A percentile compares a stretch with the other conserved stretches of the same genome.
These are phyloP conservation scores for Ulota crispa DNA, from an alignment of 225 moss, liverwort and hornwort genomes.

Conservation along the genomic window DNA sequence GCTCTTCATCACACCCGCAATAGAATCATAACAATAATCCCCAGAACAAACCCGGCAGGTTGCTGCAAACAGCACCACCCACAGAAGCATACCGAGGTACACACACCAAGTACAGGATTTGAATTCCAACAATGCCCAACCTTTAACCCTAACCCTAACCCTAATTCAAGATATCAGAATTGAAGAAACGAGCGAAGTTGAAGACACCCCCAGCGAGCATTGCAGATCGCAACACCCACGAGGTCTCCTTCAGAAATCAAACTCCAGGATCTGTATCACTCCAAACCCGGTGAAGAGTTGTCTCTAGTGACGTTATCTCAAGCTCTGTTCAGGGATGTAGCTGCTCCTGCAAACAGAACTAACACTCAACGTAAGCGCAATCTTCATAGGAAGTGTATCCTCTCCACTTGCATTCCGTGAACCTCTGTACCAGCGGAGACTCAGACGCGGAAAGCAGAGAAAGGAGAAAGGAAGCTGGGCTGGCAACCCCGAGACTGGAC, in stretches of 20 bases:
- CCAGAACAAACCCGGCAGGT: fast-evolving
- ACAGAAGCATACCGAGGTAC: not conserved
- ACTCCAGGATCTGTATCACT: not conserved
- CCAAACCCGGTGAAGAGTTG: not conserved
- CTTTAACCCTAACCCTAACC: not conserved
- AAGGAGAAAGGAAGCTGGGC: not conserved
- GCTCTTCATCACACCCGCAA: not conserved
- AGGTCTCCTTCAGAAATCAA: not conserved
- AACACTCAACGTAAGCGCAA: not conserved
- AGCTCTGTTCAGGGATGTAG: not conserved
- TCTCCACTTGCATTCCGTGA: not conserved
- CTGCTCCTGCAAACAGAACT: not conserved
- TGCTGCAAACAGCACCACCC: not conserved
- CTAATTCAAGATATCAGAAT: not conserved
- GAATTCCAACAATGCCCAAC: not conserved
- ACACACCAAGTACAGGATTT: not conserved
- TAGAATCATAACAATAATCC: not conserved
- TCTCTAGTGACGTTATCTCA: too few species aligned
- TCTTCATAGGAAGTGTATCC: not conserved
- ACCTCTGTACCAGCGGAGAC: not conserved
- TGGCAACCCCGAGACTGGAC: not conserved
- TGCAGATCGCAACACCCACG: not conserved
- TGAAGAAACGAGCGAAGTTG: not conserved
- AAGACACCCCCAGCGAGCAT: fast-evolving
- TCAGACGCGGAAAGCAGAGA: not conserved